A percentile compares a stretch with the other conserved stretches of the same genome.
Evolutionary conservation across 108 stramenopile genomes (phyloP).

Genomic region (Asterionellopsis glacialis): DNA sequence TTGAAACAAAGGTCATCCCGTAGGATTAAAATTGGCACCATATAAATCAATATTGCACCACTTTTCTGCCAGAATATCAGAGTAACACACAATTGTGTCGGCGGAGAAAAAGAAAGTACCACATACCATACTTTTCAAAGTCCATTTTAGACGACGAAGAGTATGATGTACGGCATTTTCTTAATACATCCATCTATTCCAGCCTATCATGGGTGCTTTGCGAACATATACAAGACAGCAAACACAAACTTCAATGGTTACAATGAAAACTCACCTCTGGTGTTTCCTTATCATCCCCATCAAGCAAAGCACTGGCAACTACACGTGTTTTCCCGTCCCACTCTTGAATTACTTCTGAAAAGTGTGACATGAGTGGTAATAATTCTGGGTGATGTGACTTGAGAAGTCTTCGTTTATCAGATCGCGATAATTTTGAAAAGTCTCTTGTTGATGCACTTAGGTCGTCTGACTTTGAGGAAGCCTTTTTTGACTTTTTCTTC

Average conservation of each 20-base stretch:
- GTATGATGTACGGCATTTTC: no score
- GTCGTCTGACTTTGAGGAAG: conserved; percentile 2
- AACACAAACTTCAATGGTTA: conserved; percentile 6
- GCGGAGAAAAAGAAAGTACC: no score
- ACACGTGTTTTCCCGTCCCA: conserved; percentile 39
- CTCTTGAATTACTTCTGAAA: conserved; percentile 42
- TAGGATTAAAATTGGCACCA: conserved; percentile 63
- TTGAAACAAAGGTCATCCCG: conserved; percentile 27
- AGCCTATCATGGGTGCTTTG: conserved; percentile 79
- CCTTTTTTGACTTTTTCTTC: conserved; percentile 5
- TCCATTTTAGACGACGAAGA: no score
- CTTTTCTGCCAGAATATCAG: conserved; percentile 73
- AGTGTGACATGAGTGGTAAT: conserved; percentile 61
- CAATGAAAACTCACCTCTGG: conserved; percentile 47
- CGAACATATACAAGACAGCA: background rate
- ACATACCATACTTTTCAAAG: no score
- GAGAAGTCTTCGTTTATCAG: conserved; percentile 55
- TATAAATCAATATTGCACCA: conserved; percentile 58
- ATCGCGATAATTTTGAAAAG: conserved; percentile 44
- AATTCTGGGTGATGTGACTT: conserved; percentile 70
- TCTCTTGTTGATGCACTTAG: conserved; percentile 18
- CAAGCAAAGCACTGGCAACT: conserved; percentile 44
- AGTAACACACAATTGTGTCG: conserved; percentile 9
- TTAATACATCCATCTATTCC: conserved; percentile 24
- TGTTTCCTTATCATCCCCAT: conserved; percentile 34